Conservation (phyloP, 345 rosid species). For the Eucalyptus pumila region DNA sequence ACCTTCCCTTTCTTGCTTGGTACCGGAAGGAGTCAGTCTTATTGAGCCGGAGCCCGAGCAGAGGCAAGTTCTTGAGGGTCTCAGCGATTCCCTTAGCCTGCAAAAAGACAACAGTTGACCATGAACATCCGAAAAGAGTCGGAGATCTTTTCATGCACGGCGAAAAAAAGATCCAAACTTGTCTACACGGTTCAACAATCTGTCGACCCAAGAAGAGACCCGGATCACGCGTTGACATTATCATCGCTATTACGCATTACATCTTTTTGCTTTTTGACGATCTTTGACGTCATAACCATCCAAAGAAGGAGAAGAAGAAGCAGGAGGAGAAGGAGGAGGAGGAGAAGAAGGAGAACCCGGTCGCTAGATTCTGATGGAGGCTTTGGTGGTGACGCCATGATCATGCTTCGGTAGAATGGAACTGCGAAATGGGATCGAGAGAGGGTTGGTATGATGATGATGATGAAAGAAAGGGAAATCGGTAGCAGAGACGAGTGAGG, state of each 20-base stretch:
- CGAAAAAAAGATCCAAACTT: not conserved
- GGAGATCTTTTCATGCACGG: not conserved
- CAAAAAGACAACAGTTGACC: not conserved
- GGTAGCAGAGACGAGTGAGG: not conserved
- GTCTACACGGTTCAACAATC: not conserved
- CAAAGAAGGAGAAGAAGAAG: not conserved
- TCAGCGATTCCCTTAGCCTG: not conserved
- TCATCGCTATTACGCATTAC: not conserved
- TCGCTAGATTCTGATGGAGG: not conserved
- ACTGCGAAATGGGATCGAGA: not conserved
- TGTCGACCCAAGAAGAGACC: not conserved
- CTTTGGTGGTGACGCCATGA: not conserved
- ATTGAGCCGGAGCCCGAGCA: constrained; percentile 5
- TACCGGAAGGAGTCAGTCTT: not conserved
- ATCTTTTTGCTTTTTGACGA: not conserved
- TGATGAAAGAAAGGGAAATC: not conserved
- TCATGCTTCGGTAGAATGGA: not conserved
- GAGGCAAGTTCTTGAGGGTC: not conserved
- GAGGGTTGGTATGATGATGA: not conserved
- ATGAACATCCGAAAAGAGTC: not conserved
- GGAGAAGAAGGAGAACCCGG: not conserved
- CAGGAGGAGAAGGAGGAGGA: not conserved
- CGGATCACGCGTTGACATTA: not conserved
- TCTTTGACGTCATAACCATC: not conserved
- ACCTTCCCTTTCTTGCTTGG: not conserved